A percentile compares a stretch with the other conserved stretches of the same genome.
Evolutionary conservation across 2,329 filamentous ascomycete species (phyloP).

Genomic region (Fusarium sp.): DNA sequence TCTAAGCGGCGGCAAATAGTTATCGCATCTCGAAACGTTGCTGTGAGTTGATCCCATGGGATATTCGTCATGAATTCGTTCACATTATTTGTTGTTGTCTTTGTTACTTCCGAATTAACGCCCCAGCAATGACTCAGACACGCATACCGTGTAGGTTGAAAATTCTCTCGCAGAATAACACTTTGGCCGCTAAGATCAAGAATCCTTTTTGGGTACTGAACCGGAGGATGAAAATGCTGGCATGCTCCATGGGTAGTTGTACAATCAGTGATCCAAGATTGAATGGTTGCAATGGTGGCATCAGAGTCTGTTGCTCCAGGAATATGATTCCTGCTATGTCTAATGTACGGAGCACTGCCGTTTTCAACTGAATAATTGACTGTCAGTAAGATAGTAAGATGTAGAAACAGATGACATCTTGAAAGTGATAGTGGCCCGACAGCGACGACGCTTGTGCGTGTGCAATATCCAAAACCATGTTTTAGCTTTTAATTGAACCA

Average conservation of each 20-base stretch:
- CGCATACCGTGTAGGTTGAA: neutral
- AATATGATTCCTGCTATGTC: neutral
- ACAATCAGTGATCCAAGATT: neutral
- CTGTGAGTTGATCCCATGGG: neutral
- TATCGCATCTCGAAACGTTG: neutral
- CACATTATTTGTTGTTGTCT: neutral
- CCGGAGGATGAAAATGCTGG: neutral
- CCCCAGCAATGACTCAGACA: neutral
- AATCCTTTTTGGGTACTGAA: neutral
- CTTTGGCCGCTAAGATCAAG: neutral
- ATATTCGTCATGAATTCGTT: neutral
- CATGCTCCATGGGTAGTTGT: neutral
- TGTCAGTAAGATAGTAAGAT: fast-evolving
- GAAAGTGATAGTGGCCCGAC: too few species aligned
- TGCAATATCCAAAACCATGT: too few species aligned
- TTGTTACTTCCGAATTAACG: fast-evolving
- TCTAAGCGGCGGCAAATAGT: neutral
- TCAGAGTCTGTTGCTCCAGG: neutral
- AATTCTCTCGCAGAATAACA: neutral
- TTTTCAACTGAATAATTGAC: fast-evolving
- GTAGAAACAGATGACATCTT: fast-evolving
- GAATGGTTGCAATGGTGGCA: fast-evolving
- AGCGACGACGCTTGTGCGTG: too few species aligned
- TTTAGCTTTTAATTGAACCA: too few species aligned
- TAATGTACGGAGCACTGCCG: fast-evolving